Conservation (phyloP, 345 rosid species). For the Citrus australasica region DNA sequence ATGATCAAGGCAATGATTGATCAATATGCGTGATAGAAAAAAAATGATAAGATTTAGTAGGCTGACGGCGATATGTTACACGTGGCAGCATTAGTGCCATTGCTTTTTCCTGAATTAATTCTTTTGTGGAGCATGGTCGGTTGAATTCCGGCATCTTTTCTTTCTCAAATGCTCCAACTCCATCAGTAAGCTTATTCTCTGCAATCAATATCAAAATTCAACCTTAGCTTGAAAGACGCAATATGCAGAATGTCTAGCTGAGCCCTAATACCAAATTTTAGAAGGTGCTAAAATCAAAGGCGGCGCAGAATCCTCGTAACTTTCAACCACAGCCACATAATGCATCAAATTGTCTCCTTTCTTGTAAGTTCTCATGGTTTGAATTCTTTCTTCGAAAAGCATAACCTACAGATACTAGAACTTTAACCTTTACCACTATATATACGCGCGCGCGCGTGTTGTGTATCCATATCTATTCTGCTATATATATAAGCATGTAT, state of each 20-base stretch:
- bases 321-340: neutral
- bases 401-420: neutral
- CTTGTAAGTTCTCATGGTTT: neutral
- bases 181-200: constrained; percentile 20
- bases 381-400: neutral
- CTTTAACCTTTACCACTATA: neutral
- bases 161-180: constrained; percentile 21
- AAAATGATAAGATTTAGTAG: constrained; percentile 34
- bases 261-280: neutral
- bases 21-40: constrained; percentile 25
- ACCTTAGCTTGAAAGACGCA: neutral
- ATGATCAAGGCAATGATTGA: constrained; percentile 22
- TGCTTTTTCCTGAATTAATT: constrained; percentile 37
- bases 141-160: constrained; percentile 48
- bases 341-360: neutral
- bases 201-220: neutral
- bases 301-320: constrained; percentile 4
- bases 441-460: no score
- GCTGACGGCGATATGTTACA: constrained; percentile 24
- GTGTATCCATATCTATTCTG: neutral
- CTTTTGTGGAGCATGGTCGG: constrained; percentile 48
- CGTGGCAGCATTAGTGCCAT: constrained; percentile 39
- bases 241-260: neutral
- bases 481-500: neutral
- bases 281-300: neutral